These are phyloP conservation scores for Ophiostoma sp. DNA, from an alignment of 2,329 filamentous ascomycete species.

Conservation along the genomic window DNA sequence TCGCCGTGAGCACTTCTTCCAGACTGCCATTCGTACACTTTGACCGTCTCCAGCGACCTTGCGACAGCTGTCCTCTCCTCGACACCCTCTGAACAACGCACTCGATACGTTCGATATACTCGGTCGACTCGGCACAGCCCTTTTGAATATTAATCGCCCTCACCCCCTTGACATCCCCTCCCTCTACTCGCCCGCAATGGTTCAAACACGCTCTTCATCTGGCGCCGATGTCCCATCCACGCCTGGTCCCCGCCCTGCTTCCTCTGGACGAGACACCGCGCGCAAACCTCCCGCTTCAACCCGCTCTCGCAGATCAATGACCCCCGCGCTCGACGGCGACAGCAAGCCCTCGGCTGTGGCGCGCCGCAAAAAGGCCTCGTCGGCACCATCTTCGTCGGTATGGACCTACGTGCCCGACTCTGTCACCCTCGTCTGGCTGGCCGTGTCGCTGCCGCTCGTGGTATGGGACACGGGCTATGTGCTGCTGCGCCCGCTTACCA, in stretches of 20 bases:
- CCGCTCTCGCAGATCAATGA: slow-evolving; percentile 17
- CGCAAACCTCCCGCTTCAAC: slow-evolving; percentile 21
- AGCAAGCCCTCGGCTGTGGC: not conserved
- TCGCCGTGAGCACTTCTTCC: not conserved
- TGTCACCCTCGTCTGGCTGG: slow-evolving; percentile 61
- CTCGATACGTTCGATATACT: not conserved
- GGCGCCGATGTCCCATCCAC: slow-evolving; percentile 24
- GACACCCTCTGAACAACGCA: not conserved
- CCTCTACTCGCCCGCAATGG: slow-evolving; percentile 23
- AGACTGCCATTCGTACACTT: not conserved
- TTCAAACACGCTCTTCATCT: slow-evolving; percentile 29
- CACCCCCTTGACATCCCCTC: not conserved
- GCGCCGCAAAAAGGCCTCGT: slow-evolving; percentile 19
- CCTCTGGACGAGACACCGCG: slow-evolving; percentile 7
- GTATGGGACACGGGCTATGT: slow-evolving; percentile 78
- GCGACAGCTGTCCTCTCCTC: slow-evolving; percentile 9
- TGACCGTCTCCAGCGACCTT: not conserved
- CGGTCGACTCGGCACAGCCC: not conserved
- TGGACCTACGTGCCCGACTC: slow-evolving; percentile 46
- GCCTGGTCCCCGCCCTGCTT: not conserved
- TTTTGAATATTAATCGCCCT: not conserved
- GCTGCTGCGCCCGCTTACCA: slow-evolving; percentile 70
- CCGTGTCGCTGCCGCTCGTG: slow-evolving; percentile 70
- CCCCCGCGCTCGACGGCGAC: slow-evolving; percentile 9
- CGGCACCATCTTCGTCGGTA: not conserved